Evolutionary conservation across 768 basidiomycete genomes (phyloP), one percentile per base, ranked within the genome.

Genomic region (Boletus subparvulus): DNA sequence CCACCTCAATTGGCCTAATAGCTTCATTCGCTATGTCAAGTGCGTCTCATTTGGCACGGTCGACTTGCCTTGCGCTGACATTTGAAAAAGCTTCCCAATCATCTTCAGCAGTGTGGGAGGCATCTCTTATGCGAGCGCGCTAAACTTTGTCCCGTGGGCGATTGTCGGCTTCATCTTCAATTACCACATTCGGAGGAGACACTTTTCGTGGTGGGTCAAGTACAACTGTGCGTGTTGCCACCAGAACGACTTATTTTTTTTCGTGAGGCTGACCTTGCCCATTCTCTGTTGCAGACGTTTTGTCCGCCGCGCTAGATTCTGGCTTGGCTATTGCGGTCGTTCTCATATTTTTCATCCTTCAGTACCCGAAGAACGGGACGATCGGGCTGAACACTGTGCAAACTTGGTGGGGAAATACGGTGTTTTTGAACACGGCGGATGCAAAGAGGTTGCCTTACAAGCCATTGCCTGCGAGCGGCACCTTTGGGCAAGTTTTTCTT

Each of bases 121-220:
- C 54, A 86, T 89, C 56, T 87, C 87, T 10, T 86, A 86, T 11
- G 87, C 86, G 39, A 80, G 73, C 19, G 84, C 84, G n/a, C 14
- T 74, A 14, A 88, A 88, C 75, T 88, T 82, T 63, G 82, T 86
- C 8, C 79, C 85, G 10, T 87, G 84, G 84, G 78, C 78, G 1
- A 79, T 86, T 48, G 78, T 85, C 40, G 85, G 84, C 12, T 86
- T 85, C 69, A 74, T 85, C 54, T 87, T 87, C 78, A 82, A 87
- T 58, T 85, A 81, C 52, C 67, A 80, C 52, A 78, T 87, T 61
- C 78, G 86, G 30, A 74, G 82, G 47, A 79, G 74, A 64, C 75
- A 87, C 60, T 84, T 85, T 72, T 78, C 82, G 2, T 86, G 85
- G 85, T 86, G 85, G 85, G 74, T 77, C n/a, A 86, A 87, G 70